These are phyloP conservation scores for Telfairia occidentalis DNA, from an alignment of 331 rosid genomes.

Conservation along the genomic window DNA sequence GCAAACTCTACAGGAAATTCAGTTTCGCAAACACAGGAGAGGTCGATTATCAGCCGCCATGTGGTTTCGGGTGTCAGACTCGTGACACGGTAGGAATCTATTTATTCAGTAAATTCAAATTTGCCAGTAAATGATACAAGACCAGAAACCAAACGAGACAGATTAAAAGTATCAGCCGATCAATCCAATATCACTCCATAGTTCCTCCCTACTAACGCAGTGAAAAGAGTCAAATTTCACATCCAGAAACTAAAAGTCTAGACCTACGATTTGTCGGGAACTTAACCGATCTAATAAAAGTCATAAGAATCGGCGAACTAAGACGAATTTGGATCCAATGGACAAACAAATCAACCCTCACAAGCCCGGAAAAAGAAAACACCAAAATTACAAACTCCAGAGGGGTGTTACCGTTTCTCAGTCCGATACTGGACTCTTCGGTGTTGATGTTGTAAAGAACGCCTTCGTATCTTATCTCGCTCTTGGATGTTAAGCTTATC, in stretches of 20 bases:
- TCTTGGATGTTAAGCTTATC: constrained; percentile 77
- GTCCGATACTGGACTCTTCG: constrained; percentile 77
- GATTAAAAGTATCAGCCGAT: too few relatives aligned
- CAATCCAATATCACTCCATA: not conserved
- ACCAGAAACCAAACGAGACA: not conserved
- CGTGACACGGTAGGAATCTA: not conserved
- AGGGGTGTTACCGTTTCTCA: constrained; percentile 36
- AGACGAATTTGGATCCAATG: not conserved
- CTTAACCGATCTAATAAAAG: not conserved
- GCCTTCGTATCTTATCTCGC: constrained; percentile 84
- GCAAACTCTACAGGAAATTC: not conserved
- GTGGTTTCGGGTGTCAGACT: not conserved
- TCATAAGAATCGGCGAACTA: not conserved
- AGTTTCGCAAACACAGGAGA: not conserved
- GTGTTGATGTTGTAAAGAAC: constrained; percentile 64
- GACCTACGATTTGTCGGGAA: not conserved
- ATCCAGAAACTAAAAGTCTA: not conserved
- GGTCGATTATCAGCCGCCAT: not conserved
- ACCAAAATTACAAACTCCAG: not conserved
- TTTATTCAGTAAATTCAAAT: not conserved
- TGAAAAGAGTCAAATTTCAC: not conserved
- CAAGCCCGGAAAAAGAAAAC: not conserved
- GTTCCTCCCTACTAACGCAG: not conserved
- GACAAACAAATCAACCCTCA: not conserved
- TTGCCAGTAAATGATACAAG: not conserved